Evolutionary conservation across 805 yeast genomes (phyloP), one percentile per base, ranked within the genome.

Genomic region (Pichia paraexigua): DNA sequence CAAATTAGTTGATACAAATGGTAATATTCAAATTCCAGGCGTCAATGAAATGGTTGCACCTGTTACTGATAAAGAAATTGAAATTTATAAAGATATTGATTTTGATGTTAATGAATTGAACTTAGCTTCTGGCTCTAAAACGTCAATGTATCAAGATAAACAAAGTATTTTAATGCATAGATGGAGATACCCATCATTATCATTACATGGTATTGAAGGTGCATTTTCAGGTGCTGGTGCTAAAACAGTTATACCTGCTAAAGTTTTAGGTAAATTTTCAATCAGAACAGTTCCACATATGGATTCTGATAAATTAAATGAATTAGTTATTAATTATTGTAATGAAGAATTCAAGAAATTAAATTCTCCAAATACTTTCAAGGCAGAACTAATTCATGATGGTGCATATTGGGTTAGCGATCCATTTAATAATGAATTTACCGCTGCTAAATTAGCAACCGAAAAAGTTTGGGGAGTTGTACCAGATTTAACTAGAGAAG

Each of bases 401-500:
- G 99, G 99, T 69, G 83, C 79, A 68, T 94, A 94, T 78, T 94
- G 99, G 99, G 83, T 89, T 48, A 80, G 94, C 46, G 90, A 92
- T 70, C 99, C 99, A 52, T 82, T 83, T 74, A 92, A 92, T 69
- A 91, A 86, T 58, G 80, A 88, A 45, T 94, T 92, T 76, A 81
- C 89, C 42, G 98, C 99, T 52, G 99, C 98, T 42, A 79, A 86
- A 49, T 81, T 84, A 68, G 99, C 99, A 52, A 94, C 99, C 43
- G 84, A 90, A 69, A 83, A 83, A 49, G 99, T 94, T 32, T 94
- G 96, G 91, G 85, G 87, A 58, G 81, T 92, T 45, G 95, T 88
- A 56, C 99, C 99, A 37, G 99, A 94, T 71, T 80, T 88, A 66
- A 95, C 98, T 41, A 84, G 99, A 75, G 99, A 94, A 74, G 99